A percentile compares a stretch with the other conserved stretches of the same genome.
Evolutionary conservation across 441 rosid species (phyloP).

Genomic region (Syzygium malaccense): DNA sequence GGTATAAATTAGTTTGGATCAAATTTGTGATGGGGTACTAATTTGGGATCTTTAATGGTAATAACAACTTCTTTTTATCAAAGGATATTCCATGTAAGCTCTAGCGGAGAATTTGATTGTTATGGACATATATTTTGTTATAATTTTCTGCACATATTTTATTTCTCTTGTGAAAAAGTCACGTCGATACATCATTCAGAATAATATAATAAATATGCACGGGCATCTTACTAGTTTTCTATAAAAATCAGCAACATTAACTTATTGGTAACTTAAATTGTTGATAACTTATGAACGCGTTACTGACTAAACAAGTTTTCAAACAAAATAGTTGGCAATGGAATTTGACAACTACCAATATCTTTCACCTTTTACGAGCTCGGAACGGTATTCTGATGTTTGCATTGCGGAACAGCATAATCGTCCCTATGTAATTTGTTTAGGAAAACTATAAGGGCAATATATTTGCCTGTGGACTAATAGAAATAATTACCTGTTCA

Average conservation of each 20-base stretch:
- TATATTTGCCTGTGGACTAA: neutral
- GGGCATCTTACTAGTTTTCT: neutral
- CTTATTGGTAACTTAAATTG: neutral
- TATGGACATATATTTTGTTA: too few relatives aligned
- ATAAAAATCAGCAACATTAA: rapidly evolving
- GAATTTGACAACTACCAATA: too few relatives aligned
- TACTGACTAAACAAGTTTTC: neutral
- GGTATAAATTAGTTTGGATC: rapidly evolving
- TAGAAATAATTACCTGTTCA: neutral
- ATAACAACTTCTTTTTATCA: too few relatives aligned
- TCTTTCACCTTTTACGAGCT: too few relatives aligned
- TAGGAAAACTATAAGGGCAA: neutral
- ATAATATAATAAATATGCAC: too few relatives aligned
- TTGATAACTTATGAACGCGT: neutral
- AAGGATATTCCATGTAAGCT: neutral
- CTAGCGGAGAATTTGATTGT: neutral
- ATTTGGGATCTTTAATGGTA: neutral
- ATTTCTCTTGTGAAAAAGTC: too few relatives aligned
- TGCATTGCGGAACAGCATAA: too few relatives aligned
- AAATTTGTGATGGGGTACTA: neutral
- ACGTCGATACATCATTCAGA: too few relatives aligned
- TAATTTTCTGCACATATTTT: neutral
- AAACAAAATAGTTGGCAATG: neutral
- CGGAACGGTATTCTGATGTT: neutral
- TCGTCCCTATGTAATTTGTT: neutral